phyloP scores from a whole-genome alignment of 768 basidiomycete genomes.

The Crepidotus variabilis region DNA sequence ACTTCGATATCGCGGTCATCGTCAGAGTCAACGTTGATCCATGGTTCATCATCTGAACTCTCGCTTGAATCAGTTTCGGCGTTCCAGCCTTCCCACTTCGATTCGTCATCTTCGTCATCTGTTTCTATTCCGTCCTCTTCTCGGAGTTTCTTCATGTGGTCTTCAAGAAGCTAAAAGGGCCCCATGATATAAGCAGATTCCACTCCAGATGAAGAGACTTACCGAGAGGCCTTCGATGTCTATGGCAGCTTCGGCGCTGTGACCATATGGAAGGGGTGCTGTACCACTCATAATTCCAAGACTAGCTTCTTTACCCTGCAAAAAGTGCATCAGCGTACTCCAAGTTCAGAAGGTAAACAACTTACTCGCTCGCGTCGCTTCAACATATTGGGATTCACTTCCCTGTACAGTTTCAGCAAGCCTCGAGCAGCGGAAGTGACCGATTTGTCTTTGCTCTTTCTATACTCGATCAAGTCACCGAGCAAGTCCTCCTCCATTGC shows the following conservation, averaged over 20 bases:
- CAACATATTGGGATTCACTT: slow-evolving; percentile 91
- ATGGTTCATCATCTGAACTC: slow-evolving; percentile 59
- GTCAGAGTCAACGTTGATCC: slow-evolving; percentile 81
- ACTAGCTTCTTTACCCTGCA: slow-evolving; percentile 87
- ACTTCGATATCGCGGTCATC: slow-evolving; percentile 66
- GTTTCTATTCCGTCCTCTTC: slow-evolving; percentile 54
- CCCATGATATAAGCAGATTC: not conserved
- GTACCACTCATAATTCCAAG: slow-evolving; percentile 65
- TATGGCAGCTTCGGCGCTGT: slow-evolving; percentile 65
- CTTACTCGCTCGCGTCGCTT: slow-evolving; percentile 82
- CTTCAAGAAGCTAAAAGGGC: slow-evolving; percentile 70
- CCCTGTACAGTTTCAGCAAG: slow-evolving; percentile 86
- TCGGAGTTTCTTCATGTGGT: slow-evolving; percentile 71
- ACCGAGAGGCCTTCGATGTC: slow-evolving; percentile 91
- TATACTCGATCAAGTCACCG: slow-evolving; percentile 90
- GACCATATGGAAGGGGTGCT: slow-evolving; percentile 80
- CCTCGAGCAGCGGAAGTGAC: slow-evolving; percentile 89
- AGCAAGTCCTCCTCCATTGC: slow-evolving; percentile 94
- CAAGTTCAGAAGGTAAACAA: slow-evolving; percentile 3
- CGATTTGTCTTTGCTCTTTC: slow-evolving; percentile 92
- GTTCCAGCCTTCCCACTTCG: slow-evolving; percentile 89
- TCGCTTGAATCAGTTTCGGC: slow-evolving; percentile 63
- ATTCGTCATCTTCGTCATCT: slow-evolving; percentile 54
- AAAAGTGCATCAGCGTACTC: slow-evolving; percentile 8
- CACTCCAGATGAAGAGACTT: slow-evolving; percentile 23